Conservation (phyloP, 1,284 basidiomycete species). For the Irpex sp. region DNA sequence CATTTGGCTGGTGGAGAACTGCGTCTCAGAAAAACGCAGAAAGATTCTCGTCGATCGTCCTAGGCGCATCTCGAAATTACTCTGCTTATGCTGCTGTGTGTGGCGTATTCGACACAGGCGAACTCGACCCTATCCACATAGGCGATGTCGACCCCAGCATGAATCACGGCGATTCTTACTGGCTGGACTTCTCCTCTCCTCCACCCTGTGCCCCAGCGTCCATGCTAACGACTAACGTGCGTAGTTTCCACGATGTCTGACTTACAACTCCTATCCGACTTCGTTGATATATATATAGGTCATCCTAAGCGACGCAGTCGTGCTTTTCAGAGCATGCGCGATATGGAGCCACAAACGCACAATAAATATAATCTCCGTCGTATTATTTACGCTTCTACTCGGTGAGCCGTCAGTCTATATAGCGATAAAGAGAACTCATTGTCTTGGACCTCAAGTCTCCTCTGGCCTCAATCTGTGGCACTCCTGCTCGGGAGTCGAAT, state of each 20-base stretch:
- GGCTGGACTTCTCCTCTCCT: no score
- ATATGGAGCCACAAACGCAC: not conserved
- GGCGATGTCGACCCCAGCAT: no score
- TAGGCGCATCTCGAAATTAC: not conserved
- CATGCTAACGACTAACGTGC: not conserved
- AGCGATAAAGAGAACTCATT: not conserved
- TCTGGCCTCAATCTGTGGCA: not conserved
- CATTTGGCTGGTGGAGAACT: not conserved
- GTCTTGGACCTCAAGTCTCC: not conserved
- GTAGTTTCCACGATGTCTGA: not conserved
- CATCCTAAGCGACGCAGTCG: not conserved
- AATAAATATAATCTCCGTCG: not conserved
- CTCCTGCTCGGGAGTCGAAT: no score
- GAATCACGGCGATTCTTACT: no score
- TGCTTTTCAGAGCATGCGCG: not conserved
- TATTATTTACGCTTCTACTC: not conserved
- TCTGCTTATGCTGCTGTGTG: not conserved
- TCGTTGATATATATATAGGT: not conserved
- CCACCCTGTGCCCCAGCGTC: not conserved
- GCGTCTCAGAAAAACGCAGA: not conserved
- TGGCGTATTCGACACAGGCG: no score
- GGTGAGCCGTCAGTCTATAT: not conserved
- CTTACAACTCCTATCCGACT: not conserved
- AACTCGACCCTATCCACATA: no score
- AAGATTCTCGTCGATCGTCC: not conserved